Conservation (phyloP, 1,139 yeast species). For the Saccharomyces hybrid region DNA sequence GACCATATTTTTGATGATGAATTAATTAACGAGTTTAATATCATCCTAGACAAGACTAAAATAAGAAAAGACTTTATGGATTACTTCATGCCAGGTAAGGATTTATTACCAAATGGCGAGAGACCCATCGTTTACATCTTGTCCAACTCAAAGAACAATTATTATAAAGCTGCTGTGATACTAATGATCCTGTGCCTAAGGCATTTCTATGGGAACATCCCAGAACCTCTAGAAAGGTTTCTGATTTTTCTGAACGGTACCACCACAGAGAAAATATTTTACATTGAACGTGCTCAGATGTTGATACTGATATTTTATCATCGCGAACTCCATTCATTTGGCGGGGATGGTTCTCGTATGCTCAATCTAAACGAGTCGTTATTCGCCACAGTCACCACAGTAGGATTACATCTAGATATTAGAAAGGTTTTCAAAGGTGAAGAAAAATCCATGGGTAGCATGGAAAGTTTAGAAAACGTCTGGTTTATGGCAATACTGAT, state of each 20-base stretch:
- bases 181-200: slow-evolving; percentile 19
- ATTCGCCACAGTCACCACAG: slow-evolving; percentile 21
- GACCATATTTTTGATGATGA: slow-evolving; percentile 16
- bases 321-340: slow-evolving; percentile 17
- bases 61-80: slow-evolving; percentile 17
- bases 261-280: slow-evolving; percentile 18
- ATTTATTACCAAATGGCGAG: slow-evolving; percentile 6
- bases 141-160: slow-evolving; percentile 16
- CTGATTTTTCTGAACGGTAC: slow-evolving; percentile 18
- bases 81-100: slow-evolving; percentile 13
- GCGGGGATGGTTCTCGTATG: slow-evolving; percentile 27
- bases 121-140: slow-evolving; percentile 9
- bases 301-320: slow-evolving; percentile 22
- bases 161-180: slow-evolving; percentile 22
- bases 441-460: slow-evolving; percentile 17
- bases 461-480: slow-evolving; percentile 19
- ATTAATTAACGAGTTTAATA: slow-evolving; percentile 14
- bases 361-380: slow-evolving; percentile 18
- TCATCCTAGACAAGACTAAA: slow-evolving; percentile 21
- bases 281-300: slow-evolving; percentile 26
- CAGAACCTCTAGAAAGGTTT: slow-evolving; percentile 14
- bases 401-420: slow-evolving; percentile 31
- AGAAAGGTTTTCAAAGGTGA: slow-evolving; percentile 18
- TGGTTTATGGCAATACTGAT: slow-evolving; percentile 27
- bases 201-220: slow-evolving; percentile 13